Conservation (phyloP, 495 filamentous ascomycete species). For the Aspergillus kassunensis region DNA sequence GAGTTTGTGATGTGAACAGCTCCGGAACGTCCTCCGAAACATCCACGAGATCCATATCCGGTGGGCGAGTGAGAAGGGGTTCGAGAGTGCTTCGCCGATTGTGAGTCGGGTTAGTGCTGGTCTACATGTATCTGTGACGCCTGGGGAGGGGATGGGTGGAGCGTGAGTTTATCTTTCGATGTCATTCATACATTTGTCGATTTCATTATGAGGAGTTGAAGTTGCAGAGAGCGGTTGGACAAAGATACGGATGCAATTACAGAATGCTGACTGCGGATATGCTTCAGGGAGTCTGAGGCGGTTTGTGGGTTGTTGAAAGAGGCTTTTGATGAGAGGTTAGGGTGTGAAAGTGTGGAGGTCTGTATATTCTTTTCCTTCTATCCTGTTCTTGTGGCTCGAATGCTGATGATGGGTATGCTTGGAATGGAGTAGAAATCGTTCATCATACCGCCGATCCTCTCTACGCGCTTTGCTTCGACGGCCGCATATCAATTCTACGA, state of each 20-base stretch:
- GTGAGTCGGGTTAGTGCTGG: constrained; percentile 71
- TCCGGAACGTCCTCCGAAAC: constrained; percentile 59
- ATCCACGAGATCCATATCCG: constrained; percentile 74
- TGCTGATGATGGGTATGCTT: too few species aligned
- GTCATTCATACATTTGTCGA: too few species aligned
- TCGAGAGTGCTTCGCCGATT: constrained; percentile 62
- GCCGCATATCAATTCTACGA: constrained; percentile 67
- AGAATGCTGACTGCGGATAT: constrained; percentile 10
- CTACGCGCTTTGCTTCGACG: constrained; percentile 61
- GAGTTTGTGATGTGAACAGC: constrained; percentile 31
- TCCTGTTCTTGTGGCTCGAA: too few species aligned
- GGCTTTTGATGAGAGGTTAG: constrained; percentile 54
- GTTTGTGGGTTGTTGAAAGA: constrained; percentile 61
- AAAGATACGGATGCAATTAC: too few species aligned
- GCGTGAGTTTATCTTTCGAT: constrained; percentile 27
- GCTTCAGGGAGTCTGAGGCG: constrained; percentile 42
- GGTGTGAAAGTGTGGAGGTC: constrained; percentile 51
- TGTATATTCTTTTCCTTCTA: constrained; percentile 4
- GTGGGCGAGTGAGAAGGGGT: constrained; percentile 61
- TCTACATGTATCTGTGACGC: constrained; percentile 77
- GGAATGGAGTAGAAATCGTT: constrained; percentile 75
- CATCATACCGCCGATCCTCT: constrained; percentile 55
- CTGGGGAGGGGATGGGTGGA: constrained; percentile 25
- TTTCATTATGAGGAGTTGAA: too few species aligned
- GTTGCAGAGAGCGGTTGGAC: too few species aligned